phyloP scores from a whole-genome alignment of 441 rosid genomes.

The Arabidopsis lyrata region DNA sequence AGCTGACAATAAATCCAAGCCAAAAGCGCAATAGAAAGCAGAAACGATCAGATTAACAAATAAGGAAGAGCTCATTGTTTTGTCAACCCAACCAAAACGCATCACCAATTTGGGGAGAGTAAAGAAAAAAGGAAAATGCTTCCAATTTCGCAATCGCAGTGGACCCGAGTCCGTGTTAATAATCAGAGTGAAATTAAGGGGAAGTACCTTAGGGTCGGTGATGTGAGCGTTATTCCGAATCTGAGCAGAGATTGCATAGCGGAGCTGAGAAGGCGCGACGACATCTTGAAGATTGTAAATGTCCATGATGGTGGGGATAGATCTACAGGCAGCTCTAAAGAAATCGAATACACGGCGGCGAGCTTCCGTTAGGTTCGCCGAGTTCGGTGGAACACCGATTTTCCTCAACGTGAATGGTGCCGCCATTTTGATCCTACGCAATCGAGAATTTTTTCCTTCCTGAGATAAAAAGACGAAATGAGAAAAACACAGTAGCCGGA shows the following conservation, averaged over 20 bases:
- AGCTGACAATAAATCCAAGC: constrained; percentile 7
- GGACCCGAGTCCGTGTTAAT: not conserved
- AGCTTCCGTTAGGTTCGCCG: constrained; percentile 85
- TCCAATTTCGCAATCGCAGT: constrained; percentile 4
- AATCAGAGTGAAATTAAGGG: constrained; percentile 14
- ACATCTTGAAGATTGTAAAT: constrained; percentile 92
- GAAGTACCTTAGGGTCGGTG: constrained; percentile 81
- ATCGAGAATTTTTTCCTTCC: constrained; percentile 13
- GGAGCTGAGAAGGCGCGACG: constrained; percentile 76
- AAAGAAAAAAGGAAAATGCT: not conserved
- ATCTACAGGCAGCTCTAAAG: constrained; percentile 83
- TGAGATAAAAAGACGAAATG: constrained; percentile 2
- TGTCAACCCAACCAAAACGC: not conserved
- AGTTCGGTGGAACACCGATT: constrained; percentile 84
- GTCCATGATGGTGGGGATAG: constrained; percentile 80
- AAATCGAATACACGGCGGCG: constrained; percentile 77
- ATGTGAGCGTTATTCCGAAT: constrained; percentile 77
- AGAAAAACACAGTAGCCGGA: constrained; percentile 16
- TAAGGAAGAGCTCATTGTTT: not conserved
- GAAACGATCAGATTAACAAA: not conserved
- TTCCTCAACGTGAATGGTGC: constrained; percentile 71
- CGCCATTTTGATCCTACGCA: constrained; percentile 41
- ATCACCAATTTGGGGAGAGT: not conserved
- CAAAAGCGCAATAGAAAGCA: not conserved
- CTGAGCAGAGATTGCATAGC: constrained; percentile 80